phyloP scores from a whole-genome alignment of 345 rosid genomes.

The Pugionium cornutum region DNA sequence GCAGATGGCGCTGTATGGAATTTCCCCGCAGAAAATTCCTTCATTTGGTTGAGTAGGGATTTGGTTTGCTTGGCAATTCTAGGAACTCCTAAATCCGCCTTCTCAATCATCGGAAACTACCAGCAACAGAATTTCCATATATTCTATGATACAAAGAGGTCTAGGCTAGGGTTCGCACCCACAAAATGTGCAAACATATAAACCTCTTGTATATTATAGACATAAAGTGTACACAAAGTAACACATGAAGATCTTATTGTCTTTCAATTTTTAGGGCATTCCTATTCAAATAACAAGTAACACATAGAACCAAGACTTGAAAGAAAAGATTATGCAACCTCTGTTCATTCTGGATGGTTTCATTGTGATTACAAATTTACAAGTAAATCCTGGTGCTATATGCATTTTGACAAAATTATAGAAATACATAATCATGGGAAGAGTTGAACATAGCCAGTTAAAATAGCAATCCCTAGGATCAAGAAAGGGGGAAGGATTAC shows the following conservation, averaged over 20 bases:
- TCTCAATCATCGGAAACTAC: constrained; percentile 86
- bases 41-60: constrained; percentile 57
- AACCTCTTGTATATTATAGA: constrained; percentile 10
- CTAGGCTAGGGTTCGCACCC: constrained; percentile 80
- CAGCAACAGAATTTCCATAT: constrained; percentile 90
- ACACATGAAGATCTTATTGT: constrained; percentile 21
- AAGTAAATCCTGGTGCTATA: constrained; percentile 12
- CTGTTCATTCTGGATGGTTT: not conserved
- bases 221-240: constrained; percentile 22
- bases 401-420: not conserved
- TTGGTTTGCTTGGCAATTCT: constrained; percentile 80
- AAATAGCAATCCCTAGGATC: constrained; percentile 68
- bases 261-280: constrained; percentile 6
- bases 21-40: constrained; percentile 85
- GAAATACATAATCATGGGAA: constrained; percentile 54
- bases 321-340: constrained; percentile 5
- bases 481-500: constrained; percentile 76
- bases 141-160: constrained; percentile 68
- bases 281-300: constrained; percentile 15
- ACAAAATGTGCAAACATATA: constrained; percentile 67
- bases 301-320: not conserved
- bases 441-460: constrained; percentile 90
- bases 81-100: constrained; percentile 72
- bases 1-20: constrained; percentile 87
- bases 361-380: not conserved